A percentile compares a stretch with the other conserved stretches of the same genome.
Evolutionary conservation across 306 rosid species (phyloP).

Genomic region (Dalbergia oliveri): DNA sequence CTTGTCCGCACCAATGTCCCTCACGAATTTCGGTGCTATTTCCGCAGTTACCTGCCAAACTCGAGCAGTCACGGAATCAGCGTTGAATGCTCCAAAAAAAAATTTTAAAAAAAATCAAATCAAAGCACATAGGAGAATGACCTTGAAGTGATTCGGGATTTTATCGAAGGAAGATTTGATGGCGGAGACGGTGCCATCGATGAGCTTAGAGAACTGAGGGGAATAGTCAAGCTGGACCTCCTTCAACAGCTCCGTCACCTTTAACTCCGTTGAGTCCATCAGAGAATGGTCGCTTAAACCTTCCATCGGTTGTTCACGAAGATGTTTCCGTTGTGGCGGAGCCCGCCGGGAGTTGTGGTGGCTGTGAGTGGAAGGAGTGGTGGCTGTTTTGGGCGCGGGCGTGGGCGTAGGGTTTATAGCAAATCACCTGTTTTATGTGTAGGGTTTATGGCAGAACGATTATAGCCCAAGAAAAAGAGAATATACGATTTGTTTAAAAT

Average conservation of each 20-base stretch:
- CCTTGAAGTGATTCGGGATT: slow-evolving; percentile 74
- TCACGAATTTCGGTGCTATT: slow-evolving; percentile 70
- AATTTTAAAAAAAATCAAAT: not conserved
- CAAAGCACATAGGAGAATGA: not conserved
- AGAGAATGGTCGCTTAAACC: not conserved
- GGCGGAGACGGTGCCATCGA: slow-evolving; percentile 64
- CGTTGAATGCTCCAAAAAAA: not conserved
- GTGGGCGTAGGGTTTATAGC: not conserved
- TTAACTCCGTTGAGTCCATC: slow-evolving; percentile 64
- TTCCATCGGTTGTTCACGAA: slow-evolving; percentile 35
- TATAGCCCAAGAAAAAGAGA: no score
- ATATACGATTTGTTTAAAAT: no score
- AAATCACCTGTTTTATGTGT: not conserved
- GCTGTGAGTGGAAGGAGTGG: not conserved
- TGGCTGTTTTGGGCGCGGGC: not conserved
- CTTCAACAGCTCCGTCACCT: slow-evolving; percentile 70
- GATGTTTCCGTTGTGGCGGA: not conserved
- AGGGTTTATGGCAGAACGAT: not conserved
- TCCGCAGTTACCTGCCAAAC: slow-evolving; percentile 66
- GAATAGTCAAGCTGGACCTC: slow-evolving; percentile 64
- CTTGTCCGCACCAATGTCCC: slow-evolving; percentile 88
- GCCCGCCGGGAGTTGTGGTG: not conserved
- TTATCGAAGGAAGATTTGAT: slow-evolving; percentile 59
- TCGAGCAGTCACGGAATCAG: slow-evolving; percentile 5
- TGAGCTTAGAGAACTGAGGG: slow-evolving; percentile 52